phyloP scores from a whole-genome alignment of 345 rosid genomes.

The Sisymbrium altissimum region DNA sequence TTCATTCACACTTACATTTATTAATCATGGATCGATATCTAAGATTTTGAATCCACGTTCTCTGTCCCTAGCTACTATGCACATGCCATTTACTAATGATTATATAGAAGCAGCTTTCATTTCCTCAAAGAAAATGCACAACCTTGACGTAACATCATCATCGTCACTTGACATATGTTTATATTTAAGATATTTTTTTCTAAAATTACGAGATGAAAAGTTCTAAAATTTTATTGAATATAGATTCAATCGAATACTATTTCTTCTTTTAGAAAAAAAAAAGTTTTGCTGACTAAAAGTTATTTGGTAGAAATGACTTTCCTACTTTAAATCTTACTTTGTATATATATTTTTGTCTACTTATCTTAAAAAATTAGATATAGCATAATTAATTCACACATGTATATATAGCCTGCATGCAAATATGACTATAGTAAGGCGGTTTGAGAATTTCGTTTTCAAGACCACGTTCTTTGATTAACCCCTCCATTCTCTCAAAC shows the following conservation, averaged over 20 bases:
- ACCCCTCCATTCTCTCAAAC: not conserved
- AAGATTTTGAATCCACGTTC: constrained; percentile 15
- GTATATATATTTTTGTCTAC: not conserved
- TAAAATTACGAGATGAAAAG: not conserved
- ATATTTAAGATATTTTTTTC: not conserved
- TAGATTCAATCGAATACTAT: not conserved
- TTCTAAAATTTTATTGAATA: not conserved
- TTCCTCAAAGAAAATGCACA: constrained; percentile 2
- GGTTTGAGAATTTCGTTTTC: not conserved
- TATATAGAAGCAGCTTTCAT: constrained; percentile 7
- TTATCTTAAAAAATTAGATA: not conserved
- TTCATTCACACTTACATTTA: constrained; percentile 23
- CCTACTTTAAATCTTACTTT: not conserved
- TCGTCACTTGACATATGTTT: constrained; percentile 2
- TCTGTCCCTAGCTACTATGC: constrained; percentile 23
- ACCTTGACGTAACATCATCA: constrained; percentile 27
- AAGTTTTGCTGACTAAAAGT: not conserved
- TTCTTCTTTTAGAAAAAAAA: not conserved
- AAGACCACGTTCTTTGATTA: not conserved
- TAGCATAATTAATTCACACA: not conserved
- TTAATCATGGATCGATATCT: not conserved
- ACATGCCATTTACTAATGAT: constrained; percentile 27
- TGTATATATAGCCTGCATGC: not conserved
- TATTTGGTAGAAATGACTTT: not conserved
- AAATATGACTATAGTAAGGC: not conserved